phyloP scores from a whole-genome alignment of 2,329 filamentous ascomycete genomes.

The Neospermospora avenae region DNA sequence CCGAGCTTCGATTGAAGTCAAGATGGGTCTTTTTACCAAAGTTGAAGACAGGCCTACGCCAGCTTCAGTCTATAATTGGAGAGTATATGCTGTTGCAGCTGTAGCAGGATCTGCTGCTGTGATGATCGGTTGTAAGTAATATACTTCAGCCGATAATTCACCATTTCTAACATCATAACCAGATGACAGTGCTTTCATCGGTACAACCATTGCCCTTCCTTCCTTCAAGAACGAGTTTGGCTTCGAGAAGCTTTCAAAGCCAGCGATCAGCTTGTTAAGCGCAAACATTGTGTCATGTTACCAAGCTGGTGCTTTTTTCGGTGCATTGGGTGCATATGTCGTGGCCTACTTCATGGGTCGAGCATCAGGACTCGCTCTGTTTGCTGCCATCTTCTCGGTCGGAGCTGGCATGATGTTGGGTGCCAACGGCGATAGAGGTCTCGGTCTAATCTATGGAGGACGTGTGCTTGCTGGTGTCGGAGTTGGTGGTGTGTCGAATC shows the following conservation, averaged over 20 bases:
- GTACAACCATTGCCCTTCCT: slow-evolving; percentile 67
- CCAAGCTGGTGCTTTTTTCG: slow-evolving; percentile 82
- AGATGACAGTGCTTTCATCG: slow-evolving; percentile 71
- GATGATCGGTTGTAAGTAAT: slow-evolving; percentile 44
- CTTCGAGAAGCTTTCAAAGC: slow-evolving; percentile 48
- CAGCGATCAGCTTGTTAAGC: slow-evolving; percentile 56
- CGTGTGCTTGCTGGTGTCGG: slow-evolving; percentile 62
- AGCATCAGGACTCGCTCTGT: slow-evolving; percentile 59
- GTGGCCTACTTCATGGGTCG: slow-evolving; percentile 66
- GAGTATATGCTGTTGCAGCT: slow-evolving; percentile 52
- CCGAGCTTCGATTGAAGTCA: slow-evolving; percentile 2
- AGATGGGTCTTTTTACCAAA: slow-evolving; percentile 45
- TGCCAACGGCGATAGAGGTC: slow-evolving; percentile 55
- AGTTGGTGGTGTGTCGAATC: slow-evolving; percentile 60
- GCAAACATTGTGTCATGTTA: slow-evolving; percentile 79
- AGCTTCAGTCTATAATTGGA: slow-evolving; percentile 57
- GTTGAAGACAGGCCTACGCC: slow-evolving; percentile 57
- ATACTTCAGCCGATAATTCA: too few relatives aligned
- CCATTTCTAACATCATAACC: neutral
- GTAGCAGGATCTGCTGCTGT: slow-evolving; percentile 55
- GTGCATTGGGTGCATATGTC: slow-evolving; percentile 65
- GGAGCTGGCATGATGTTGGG: slow-evolving; percentile 73
- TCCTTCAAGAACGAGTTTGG: slow-evolving; percentile 69
- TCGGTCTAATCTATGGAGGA: slow-evolving; percentile 62
- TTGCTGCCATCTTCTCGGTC: slow-evolving; percentile 61